Evolutionary conservation across 768 basidiomycete species (phyloP).

Genomic region (Tricholoma sp.): DNA sequence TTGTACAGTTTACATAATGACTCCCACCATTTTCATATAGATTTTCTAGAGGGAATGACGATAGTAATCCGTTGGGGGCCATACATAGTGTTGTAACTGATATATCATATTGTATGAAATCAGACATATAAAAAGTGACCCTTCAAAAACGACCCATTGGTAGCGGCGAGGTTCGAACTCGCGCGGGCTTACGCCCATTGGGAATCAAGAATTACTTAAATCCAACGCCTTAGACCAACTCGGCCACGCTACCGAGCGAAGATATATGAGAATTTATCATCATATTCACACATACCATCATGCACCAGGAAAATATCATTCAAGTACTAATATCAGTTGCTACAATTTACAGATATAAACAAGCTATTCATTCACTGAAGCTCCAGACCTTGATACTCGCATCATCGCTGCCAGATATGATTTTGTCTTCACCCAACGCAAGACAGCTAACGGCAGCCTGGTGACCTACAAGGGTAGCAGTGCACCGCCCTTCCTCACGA

Average conservation of each 20-base stretch:
- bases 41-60: constrained; percentile 12
- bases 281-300: background rate
- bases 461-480: constrained; percentile 88
- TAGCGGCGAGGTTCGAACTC: constrained; percentile 91
- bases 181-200: constrained; percentile 81
- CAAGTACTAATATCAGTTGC: background rate
- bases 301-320: background rate
- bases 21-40: constrained; percentile 3
- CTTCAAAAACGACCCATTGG: too few species aligned
- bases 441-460: constrained; percentile 91
- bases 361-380: constrained; percentile 39
- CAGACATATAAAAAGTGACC: background rate
- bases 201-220: constrained; percentile 75
- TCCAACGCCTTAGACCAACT: constrained; percentile 76
- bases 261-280: background rate
- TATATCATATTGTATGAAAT: background rate
- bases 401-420: constrained; percentile 95
- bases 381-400: constrained; percentile 84
- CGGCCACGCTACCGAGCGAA: constrained; percentile 49
- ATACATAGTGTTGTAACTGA: background rate
- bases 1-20: background rate
- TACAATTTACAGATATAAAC: background rate
- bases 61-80: background rate
- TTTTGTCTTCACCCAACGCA: constrained; percentile 89
- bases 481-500: constrained; percentile 82